Evolutionary conservation across 805 yeast species (phyloP).

Genomic region (Myxozyma monticola): DNA sequence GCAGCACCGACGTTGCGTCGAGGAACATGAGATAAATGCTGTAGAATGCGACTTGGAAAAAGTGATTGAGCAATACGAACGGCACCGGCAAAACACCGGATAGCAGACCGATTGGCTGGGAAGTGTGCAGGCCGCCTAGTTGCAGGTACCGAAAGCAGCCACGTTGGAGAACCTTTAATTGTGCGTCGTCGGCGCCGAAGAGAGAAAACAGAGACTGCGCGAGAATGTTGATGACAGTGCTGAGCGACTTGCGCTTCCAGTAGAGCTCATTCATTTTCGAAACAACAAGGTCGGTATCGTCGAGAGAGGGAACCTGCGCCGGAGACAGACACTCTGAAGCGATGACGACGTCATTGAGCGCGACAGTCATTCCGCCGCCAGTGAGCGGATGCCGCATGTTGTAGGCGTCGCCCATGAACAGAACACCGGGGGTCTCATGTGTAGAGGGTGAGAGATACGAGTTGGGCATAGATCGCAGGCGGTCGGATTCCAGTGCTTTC

Average conservation of each 20-base stretch:
- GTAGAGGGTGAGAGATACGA: slow-evolving; percentile 77
- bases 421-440: slow-evolving; percentile 70
- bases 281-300: slow-evolving; percentile 57
- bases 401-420: slow-evolving; percentile 87
- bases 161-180: slow-evolving; percentile 64
- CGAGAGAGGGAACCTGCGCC: slow-evolving; percentile 52
- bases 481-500: slow-evolving; percentile 57
- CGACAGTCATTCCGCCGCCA: slow-evolving; percentile 99
- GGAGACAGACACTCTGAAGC: slow-evolving; percentile 65
- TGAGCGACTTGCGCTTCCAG: slow-evolving; percentile 71
- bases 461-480: slow-evolving; percentile 88
- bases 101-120: slow-evolving; percentile 78
- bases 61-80: slow-evolving; percentile 72
- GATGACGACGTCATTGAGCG: slow-evolving; percentile 77
- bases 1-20: slow-evolving; percentile 17
- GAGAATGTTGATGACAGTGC: slow-evolving; percentile 82
- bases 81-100: slow-evolving; percentile 82
- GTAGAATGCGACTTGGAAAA: slow-evolving; percentile 87
- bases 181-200: slow-evolving; percentile 74
- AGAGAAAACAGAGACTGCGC: slow-evolving; percentile 87
- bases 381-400: slow-evolving; percentile 98
- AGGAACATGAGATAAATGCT: slow-evolving; percentile 48
- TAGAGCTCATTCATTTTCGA: slow-evolving; percentile 68
- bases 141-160: slow-evolving; percentile 89
- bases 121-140: slow-evolving; percentile 77